These are phyloP conservation scores for Aspergillus versicolor DNA, from an alignment of 2,329 filamentous ascomycete genomes.

Conservation along the genomic window DNA sequence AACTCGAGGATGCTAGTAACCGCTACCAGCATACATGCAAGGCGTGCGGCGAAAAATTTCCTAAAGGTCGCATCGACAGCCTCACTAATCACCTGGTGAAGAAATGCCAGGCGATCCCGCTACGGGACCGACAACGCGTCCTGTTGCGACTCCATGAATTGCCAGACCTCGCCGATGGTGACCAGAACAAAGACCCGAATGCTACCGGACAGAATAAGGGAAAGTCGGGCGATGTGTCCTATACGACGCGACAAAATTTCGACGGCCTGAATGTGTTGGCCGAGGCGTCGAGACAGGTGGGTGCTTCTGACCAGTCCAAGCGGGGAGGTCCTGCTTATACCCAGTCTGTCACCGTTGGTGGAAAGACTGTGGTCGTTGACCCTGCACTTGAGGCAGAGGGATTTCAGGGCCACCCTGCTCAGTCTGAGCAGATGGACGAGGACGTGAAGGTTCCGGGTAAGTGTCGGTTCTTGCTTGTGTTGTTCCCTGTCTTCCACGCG, in stretches of 20 bases:
- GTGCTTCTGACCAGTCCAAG: constrained; percentile 50
- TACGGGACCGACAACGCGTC: constrained; percentile 73
- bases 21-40: constrained; percentile 91
- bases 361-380: constrained; percentile 44
- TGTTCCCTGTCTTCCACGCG: constrained; percentile 2
- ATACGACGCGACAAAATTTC: constrained; percentile 60
- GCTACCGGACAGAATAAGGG: constrained; percentile 34
- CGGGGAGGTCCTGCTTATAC: constrained; percentile 35
- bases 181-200: constrained; percentile 40
- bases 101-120: constrained; percentile 76
- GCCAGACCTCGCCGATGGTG: constrained; percentile 50
- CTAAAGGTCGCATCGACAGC: constrained; percentile 83
- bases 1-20: constrained; percentile 86
- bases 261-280: constrained; percentile 83
- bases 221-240: constrained; percentile 42
- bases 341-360: constrained; percentile 41
- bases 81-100: constrained; percentile 79
- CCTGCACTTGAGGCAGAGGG: constrained; percentile 43
- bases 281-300: constrained; percentile 80
- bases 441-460: constrained; percentile 25
- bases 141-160: constrained; percentile 71
- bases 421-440: constrained; percentile 28
- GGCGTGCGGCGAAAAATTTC: constrained; percentile 82
- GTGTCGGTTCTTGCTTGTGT: constrained; percentile 9
- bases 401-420: constrained; percentile 33